Conservation (phyloP, 495 filamentous ascomycete species). For the Tirmania nivea region DNA sequence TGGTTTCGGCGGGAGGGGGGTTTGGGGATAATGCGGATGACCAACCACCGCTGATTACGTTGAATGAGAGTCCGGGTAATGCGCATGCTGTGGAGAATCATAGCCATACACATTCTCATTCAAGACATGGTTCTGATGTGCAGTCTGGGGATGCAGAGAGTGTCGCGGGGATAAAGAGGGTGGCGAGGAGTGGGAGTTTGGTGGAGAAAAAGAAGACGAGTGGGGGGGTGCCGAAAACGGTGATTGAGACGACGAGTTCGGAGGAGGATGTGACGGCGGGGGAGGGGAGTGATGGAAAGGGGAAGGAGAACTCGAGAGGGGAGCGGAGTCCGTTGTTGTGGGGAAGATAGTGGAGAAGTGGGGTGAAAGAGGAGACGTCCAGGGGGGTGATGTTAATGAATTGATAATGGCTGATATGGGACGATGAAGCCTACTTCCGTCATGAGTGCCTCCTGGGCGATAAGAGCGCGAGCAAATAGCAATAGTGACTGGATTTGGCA, state of each 20-base stretch:
- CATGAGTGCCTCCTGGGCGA: too few species aligned
- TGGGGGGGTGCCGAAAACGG: slow-evolving; percentile 15
- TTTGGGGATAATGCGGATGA: background rate
- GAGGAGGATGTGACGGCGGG: slow-evolving; percentile 4
- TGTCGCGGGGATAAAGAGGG: background rate
- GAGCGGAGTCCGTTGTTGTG: background rate
- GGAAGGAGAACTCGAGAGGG: background rate
- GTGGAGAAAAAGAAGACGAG: slow-evolving; percentile 14
- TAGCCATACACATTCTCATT: background rate
- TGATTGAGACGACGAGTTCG: slow-evolving; percentile 18
- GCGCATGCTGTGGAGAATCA: background rate
- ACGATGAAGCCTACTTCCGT: too few species aligned
- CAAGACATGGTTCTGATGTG: background rate
- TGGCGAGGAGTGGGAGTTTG: slow-evolving; percentile 16
- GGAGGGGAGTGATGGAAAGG: background rate
- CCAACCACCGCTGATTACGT: background rate
- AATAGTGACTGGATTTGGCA: too few species aligned
- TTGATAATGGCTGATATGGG: too few species aligned
- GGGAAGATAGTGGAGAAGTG: too few species aligned
- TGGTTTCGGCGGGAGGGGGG: background rate
- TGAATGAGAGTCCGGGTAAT: background rate
- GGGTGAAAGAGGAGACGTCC: too few species aligned
- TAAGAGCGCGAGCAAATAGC: too few species aligned
- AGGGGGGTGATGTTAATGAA: too few species aligned
- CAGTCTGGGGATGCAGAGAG: background rate